phyloP scores from a whole-genome alignment of 2,329 filamentous ascomycete species.

The Fusarium sp. region DNA sequence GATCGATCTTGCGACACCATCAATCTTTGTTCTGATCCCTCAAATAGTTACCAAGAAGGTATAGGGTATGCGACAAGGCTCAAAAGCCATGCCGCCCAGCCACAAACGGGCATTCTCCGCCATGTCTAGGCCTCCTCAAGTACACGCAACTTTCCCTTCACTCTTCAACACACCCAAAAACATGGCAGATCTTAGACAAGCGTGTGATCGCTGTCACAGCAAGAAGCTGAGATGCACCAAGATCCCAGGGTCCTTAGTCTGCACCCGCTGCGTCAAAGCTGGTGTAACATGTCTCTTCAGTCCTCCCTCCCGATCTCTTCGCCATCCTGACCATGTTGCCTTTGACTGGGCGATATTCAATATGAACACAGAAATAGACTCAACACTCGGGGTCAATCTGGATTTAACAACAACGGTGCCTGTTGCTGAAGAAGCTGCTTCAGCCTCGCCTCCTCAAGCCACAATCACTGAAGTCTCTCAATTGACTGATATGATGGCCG shows the following conservation, averaged over 20 bases:
- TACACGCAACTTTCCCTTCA: neutral
- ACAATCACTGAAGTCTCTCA: constrained; percentile 25
- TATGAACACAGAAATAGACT: constrained; percentile 18
- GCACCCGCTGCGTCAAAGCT: constrained; percentile 59
- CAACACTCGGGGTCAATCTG: neutral
- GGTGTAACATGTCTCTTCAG: constrained; percentile 59
- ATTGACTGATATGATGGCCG: constrained; percentile 41
- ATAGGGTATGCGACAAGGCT: constrained; percentile 13
- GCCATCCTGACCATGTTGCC: constrained; percentile 15
- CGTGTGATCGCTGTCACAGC: constrained; percentile 61
- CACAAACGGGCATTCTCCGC: neutral
- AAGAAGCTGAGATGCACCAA: constrained; percentile 64
- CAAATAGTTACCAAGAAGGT: neutral
- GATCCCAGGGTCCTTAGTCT: constrained; percentile 52
- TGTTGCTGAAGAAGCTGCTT: constrained; percentile 12
- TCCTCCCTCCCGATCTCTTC: constrained; percentile 51
- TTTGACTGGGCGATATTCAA: constrained; percentile 45
- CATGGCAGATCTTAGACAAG: constrained; percentile 51
- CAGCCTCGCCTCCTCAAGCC: neutral
- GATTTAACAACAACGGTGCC: constrained; percentile 24
- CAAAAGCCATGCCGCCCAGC: neutral
- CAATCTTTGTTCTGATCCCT: neutral
- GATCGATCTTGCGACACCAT: no score
- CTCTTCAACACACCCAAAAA: neutral
- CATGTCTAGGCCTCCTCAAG: neutral